phyloP scores from a whole-genome alignment of 2,329 filamentous ascomycete genomes.

The Alternaria brassicae region DNA sequence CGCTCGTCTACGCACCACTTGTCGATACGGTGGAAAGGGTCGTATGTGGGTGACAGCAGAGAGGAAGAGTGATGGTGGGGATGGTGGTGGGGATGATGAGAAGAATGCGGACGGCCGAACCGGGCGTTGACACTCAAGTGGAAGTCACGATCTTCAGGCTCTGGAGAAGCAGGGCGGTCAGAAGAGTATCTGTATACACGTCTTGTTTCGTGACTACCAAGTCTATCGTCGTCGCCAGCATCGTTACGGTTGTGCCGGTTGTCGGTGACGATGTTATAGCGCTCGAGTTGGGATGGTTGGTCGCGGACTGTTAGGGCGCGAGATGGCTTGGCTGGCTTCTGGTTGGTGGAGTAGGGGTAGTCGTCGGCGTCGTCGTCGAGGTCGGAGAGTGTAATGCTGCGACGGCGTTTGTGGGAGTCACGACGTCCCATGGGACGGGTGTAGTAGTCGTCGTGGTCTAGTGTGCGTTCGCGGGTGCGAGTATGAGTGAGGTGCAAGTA shows the following conservation, averaged over 20 bases:
- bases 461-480: slow-evolving; percentile 31
- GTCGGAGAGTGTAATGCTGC: slow-evolving; percentile 29
- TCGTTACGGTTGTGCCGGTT: slow-evolving; percentile 14
- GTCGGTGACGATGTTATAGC: slow-evolving; percentile 44
- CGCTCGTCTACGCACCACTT: slow-evolving; percentile 39
- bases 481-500: slow-evolving; percentile 31
- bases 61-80: background rate
- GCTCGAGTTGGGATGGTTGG: slow-evolving; percentile 39
- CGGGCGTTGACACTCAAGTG: slow-evolving; percentile 31
- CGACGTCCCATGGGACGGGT: slow-evolving; percentile 31
- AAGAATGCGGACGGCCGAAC: slow-evolving; percentile 28
- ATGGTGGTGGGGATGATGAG: slow-evolving; percentile 12
- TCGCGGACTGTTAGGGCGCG: slow-evolving; percentile 37
- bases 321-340: slow-evolving; percentile 25
- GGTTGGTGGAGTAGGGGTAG: slow-evolving; percentile 33
- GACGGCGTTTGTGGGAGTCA: slow-evolving; percentile 37
- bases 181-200: slow-evolving; percentile 15
- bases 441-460: slow-evolving; percentile 23
- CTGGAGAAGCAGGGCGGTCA: slow-evolving; percentile 18
- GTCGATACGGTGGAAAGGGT: slow-evolving; percentile 33
- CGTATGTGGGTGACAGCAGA: slow-evolving; percentile 25
- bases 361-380: slow-evolving; percentile 38
- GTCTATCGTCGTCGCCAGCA: slow-evolving; percentile 11
- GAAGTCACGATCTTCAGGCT: slow-evolving; percentile 31
- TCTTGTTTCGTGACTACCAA: slow-evolving; percentile 8